A percentile compares a stretch with the other conserved stretches of the same genome.
Evolutionary conservation across 768 basidiomycete genomes (phyloP).

Genomic region (Pholiota molesta): DNA sequence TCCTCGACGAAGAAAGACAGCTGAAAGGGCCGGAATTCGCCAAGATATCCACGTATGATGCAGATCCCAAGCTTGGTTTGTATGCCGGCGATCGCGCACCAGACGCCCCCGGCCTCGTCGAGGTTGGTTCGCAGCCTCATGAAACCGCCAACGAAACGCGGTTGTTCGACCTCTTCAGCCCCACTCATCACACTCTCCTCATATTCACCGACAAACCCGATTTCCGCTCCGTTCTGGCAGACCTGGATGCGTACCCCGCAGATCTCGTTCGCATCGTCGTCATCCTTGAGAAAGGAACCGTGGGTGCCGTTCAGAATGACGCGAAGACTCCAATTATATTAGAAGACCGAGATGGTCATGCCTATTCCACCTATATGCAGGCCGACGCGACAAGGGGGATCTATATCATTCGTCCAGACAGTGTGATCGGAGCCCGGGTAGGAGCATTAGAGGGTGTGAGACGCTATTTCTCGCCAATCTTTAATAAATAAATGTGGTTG

Average conservation of each 20-base stretch:
- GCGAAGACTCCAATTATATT: conserved; percentile 3
- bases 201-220: conserved; percentile 26
- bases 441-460: not conserved
- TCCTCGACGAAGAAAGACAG: conserved; percentile 38
- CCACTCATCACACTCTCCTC: conserved; percentile 36
- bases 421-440: conserved; percentile 10
- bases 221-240: not conserved
- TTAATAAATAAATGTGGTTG: too few species aligned
- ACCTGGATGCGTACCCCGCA: conserved; percentile 1
- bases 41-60: conserved; percentile 19
- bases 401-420: conserved; percentile 14
- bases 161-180: conserved; percentile 31
- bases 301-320: not conserved
- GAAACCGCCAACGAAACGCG: not conserved
- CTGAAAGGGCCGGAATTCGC: not conserved
- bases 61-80: conserved; percentile 27
- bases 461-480: conserved; percentile 8
- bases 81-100: conserved; percentile 51
- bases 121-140: not conserved
- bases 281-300: not conserved
- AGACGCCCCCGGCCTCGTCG: conserved; percentile 35
- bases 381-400: not conserved
- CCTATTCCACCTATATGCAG: conserved; percentile 22
- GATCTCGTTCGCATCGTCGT: not conserved
- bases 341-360: conserved; percentile 29